Percentiles rank a stretch among this genome's conserved stretches.
Conservation (phyloP, 805 yeast genomes). For the Zygosaccharomyces gambellarensis region DNA sequence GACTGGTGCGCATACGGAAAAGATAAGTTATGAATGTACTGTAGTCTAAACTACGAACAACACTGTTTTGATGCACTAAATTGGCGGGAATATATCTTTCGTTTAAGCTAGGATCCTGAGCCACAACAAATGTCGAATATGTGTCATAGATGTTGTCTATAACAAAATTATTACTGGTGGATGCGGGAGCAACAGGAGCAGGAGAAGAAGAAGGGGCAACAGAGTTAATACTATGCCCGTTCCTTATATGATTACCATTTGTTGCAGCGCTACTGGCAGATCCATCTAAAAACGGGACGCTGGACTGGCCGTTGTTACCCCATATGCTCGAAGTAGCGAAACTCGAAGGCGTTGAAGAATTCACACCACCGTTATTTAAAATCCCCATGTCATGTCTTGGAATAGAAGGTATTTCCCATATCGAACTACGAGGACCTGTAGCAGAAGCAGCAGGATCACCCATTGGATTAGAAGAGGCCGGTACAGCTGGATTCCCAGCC, state of each 20-base stretch:
- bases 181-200: neutral
- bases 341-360: neutral
- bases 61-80: constrained; percentile 21
- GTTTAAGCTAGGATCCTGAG: constrained; percentile 9
- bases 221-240: neutral
- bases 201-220: neutral
- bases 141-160: constrained; percentile 17
- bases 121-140: constrained; percentile 11
- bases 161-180: neutral
- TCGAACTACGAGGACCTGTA: constrained; percentile 18
- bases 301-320: constrained; percentile 6
- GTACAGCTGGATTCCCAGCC: constrained; percentile 2
- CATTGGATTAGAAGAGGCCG: neutral
- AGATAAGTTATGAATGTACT: constrained; percentile 21
- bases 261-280: constrained; percentile 1
- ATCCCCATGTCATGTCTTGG: neutral
- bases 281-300: constrained; percentile 8
- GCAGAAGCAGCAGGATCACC: constrained; percentile 1
- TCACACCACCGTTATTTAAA: constrained; percentile 1
- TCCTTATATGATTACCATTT: neutral
- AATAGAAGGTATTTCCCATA: constrained; percentile 23
- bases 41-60: constrained; percentile 17
- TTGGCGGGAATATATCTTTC: constrained; percentile 23
- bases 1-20: constrained; percentile 17
- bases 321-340: constrained; percentile 11